phyloP scores from a whole-genome alignment of 1,284 basidiomycete genomes.

The Marasmius oreades region DNA sequence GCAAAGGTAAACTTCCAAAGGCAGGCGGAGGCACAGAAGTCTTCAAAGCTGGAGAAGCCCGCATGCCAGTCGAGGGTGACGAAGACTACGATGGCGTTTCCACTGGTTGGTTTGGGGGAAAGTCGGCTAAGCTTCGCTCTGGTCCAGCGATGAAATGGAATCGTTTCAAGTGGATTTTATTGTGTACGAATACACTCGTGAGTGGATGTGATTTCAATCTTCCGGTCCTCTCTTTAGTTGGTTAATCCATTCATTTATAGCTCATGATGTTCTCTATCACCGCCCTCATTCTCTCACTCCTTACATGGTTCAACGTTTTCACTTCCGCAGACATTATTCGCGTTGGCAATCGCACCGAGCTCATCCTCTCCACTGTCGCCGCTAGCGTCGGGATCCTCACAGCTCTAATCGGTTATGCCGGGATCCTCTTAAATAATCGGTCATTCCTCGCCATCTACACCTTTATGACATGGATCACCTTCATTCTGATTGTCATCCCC shows the following conservation, averaged over 20 bases:
- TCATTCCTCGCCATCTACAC: slow-evolving; percentile 66
- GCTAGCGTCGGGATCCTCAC: slow-evolving; percentile 49
- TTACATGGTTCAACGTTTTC: slow-evolving; percentile 68
- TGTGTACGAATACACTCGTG: slow-evolving; percentile 51
- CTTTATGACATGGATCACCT: slow-evolving; percentile 61
- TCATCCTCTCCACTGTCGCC: slow-evolving; percentile 59
- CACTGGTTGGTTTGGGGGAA: slow-evolving; percentile 28
- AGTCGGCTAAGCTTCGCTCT: slow-evolving; percentile 25
- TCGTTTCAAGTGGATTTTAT: slow-evolving; percentile 66
- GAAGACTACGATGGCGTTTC: slow-evolving; percentile 52
- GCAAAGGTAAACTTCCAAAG: slow-evolving; percentile 37
- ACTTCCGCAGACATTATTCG: slow-evolving; percentile 56
- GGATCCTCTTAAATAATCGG: slow-evolving; percentile 72
- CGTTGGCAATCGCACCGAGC: slow-evolving; percentile 57
- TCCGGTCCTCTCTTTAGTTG: background rate
- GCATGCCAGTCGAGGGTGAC: slow-evolving; percentile 54
- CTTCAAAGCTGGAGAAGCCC: slow-evolving; percentile 47
- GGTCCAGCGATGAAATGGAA: slow-evolving; percentile 56
- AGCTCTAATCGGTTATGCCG: slow-evolving; percentile 60
- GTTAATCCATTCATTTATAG: slow-evolving; percentile 26
- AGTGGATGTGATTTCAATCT: slow-evolving; percentile 22
- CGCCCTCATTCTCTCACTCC: slow-evolving; percentile 50
- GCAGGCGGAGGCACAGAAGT: slow-evolving; percentile 62
- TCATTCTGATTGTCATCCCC: slow-evolving; percentile 59
- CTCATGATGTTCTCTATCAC: slow-evolving; percentile 51